These are phyloP conservation scores for Trichophyton rubrum DNA, from an alignment of 2,329 filamentous ascomycete genomes.

Conservation along the genomic window DNA sequence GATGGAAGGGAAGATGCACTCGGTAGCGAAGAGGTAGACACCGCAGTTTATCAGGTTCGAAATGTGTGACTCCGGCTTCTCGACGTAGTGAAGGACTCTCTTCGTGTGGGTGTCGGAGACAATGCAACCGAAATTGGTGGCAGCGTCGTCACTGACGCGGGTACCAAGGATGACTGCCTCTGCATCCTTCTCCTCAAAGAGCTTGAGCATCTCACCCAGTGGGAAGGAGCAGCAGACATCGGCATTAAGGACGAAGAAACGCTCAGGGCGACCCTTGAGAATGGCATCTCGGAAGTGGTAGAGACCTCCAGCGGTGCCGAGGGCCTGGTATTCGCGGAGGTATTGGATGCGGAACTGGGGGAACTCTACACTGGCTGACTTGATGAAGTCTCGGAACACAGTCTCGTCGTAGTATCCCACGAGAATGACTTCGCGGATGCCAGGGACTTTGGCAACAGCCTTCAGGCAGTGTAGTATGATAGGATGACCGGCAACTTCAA, in stretches of 20 bases:
- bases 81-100: slow-evolving; percentile 95
- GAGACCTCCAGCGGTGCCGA: slow-evolving; percentile 89
- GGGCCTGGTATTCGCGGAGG: slow-evolving; percentile 89
- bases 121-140: slow-evolving; percentile 94
- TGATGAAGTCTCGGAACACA: slow-evolving; percentile 97
- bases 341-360: slow-evolving; percentile 85
- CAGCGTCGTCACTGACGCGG: slow-evolving; percentile 76
- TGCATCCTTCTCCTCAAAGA: slow-evolving; percentile 89
- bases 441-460: slow-evolving; percentile 77
- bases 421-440: slow-evolving; percentile 91
- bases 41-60: slow-evolving; percentile 98
- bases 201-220: slow-evolving; percentile 82
- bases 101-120: slow-evolving; percentile 88
- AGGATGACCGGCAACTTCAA: slow-evolving; percentile 94
- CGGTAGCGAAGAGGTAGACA: slow-evolving; percentile 92
- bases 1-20: slow-evolving; percentile 94
- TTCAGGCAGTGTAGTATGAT: slow-evolving; percentile 97
- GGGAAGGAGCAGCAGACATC: slow-evolving; percentile 99
- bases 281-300: slow-evolving; percentile 99
- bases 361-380: slow-evolving; percentile 72
- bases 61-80: slow-evolving; percentile 96
- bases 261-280: slow-evolving; percentile 85
- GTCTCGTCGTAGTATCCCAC: slow-evolving; percentile 98
- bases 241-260: slow-evolving; percentile 94
- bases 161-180: slow-evolving; percentile 95